Evolutionary conservation across 768 basidiomycete species (phyloP).

Genomic region (Lepiota venenata): DNA sequence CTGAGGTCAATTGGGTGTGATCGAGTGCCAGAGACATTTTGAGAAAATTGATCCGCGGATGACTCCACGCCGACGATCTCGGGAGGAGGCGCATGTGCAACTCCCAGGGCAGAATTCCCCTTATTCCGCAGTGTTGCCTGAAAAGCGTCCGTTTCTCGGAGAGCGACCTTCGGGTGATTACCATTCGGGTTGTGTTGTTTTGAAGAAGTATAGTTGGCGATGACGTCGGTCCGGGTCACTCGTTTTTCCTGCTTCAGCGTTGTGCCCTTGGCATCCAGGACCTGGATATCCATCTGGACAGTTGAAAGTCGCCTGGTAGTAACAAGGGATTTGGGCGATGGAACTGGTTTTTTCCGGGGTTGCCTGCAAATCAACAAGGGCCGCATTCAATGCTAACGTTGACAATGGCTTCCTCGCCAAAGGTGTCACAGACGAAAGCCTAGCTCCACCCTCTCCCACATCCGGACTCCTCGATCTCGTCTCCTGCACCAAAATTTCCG

Average conservation of each 20-base stretch:
- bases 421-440: background rate
- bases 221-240: constrained; percentile 43
- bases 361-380: constrained; percentile 44
- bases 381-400: constrained; percentile 11
- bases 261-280: constrained; percentile 58
- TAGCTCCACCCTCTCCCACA: background rate
- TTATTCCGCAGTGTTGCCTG: background rate
- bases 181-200: constrained; percentile 1
- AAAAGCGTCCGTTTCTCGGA: background rate
- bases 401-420: constrained; percentile 1
- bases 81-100: background rate
- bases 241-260: constrained; percentile 60
- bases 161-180: background rate
- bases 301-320: constrained; percentile 29
- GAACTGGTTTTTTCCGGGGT: constrained; percentile 36
- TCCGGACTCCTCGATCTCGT: background rate
- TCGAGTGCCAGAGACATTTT: background rate
- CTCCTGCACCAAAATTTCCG: constrained; percentile 7
- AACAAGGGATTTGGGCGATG: constrained; percentile 22
- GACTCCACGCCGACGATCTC: constrained; percentile 1
- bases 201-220: constrained; percentile 26
- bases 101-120: background rate
- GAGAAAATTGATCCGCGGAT: background rate
- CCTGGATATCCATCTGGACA: constrained; percentile 64
- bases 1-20: background rate